phyloP scores from a whole-genome alignment of 2,329 filamentous ascomycete species.

The Sarocladiaceae sp. region DNA sequence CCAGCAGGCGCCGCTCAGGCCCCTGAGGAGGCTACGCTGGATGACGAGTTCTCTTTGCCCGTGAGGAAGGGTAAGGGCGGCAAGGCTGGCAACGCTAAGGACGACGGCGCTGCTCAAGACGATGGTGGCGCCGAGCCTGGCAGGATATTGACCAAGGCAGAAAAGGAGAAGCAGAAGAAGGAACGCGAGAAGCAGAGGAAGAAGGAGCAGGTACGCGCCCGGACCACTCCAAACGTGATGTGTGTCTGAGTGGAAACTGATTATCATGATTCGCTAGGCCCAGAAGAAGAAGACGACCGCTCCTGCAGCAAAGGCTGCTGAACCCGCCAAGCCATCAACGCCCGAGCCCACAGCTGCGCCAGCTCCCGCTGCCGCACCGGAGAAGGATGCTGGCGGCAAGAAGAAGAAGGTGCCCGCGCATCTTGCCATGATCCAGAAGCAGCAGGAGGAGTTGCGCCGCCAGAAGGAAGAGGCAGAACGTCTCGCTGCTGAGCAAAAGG shows the following conservation, averaged over 20 bases:
- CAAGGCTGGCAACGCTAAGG: conserved; percentile 35
- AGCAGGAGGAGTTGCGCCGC: conserved; percentile 70
- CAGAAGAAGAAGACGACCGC: conserved; percentile 69
- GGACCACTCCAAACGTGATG: neutral
- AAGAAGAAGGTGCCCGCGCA: conserved; percentile 89
- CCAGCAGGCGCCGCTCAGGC: conserved; percentile 54
- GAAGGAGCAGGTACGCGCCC: conserved; percentile 74
- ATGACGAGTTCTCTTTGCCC: conserved; percentile 79
- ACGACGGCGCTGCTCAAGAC: conserved; percentile 40
- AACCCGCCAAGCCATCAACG: conserved; percentile 49
- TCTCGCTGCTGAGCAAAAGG: conserved; percentile 56
- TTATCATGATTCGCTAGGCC: conserved; percentile 38
- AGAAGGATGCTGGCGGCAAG: conserved; percentile 49
- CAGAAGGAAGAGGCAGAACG: conserved; percentile 60
- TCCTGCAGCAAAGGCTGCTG: conserved; percentile 16
- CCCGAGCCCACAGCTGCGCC: conserved; percentile 39
- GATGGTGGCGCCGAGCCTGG: conserved; percentile 52
- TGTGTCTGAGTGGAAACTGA: neutral
- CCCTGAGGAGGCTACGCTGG: conserved; percentile 72
- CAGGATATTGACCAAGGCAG: conserved; percentile 86
- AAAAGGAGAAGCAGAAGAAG: conserved; percentile 98
- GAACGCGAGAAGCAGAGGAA: conserved; percentile 97
- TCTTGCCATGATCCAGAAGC: conserved; percentile 67
- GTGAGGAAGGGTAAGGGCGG: conserved; percentile 67
- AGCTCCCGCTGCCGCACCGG: conserved; percentile 40